Evolutionary conservation across 345 rosid genomes (phyloP), one percentile per base, ranked within the genome.

Genomic region (Moricandia moricandioides): DNA sequence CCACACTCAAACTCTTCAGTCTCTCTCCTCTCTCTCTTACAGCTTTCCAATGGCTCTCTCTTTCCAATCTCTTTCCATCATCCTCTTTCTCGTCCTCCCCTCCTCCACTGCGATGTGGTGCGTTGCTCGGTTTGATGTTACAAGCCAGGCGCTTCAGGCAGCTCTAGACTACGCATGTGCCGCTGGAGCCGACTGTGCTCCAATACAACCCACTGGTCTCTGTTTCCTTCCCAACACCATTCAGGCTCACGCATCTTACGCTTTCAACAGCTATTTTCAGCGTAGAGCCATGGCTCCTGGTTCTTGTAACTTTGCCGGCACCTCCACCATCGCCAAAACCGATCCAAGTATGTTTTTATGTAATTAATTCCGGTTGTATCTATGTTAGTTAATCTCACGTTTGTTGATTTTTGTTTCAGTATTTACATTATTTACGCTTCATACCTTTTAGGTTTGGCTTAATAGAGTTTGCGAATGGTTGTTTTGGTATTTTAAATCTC

Each of bases 241-340:
- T 17, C 87, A 79, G 17, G 94, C 92, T 27, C 97, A 91, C 33
- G 87, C 97, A 24, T 91, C 97, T 34, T 91, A 89, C 58, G 92
- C 97, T 24, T 91, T 87, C 83, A 89, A 91, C 62, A 91, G 94
- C 81, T 91, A 82, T 78, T 91, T 70, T 69, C 92, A 89, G 27
- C 85, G 89, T 63, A 82, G 79, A 62, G 62, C 43, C 72, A 86
- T 88, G 91, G 88, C 88, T 18, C 87, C 94, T 65, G 92, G 92
- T 62, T 88, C 97, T 16, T 91, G 97, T 56, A 88, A 91, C 83
- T 91, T 91, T 65, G 79, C 91, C 2, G 92, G 91, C 79, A 84
- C 94, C 11, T 91, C 97, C 61, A 88, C 85, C 60, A 26, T 87
- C 21, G 88, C 94, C n/a, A 81, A 60, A 79, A 86, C 86, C 27